Conservation (phyloP, 2,329 filamentous ascomycete species). For the Apiospora arundinis region DNA sequence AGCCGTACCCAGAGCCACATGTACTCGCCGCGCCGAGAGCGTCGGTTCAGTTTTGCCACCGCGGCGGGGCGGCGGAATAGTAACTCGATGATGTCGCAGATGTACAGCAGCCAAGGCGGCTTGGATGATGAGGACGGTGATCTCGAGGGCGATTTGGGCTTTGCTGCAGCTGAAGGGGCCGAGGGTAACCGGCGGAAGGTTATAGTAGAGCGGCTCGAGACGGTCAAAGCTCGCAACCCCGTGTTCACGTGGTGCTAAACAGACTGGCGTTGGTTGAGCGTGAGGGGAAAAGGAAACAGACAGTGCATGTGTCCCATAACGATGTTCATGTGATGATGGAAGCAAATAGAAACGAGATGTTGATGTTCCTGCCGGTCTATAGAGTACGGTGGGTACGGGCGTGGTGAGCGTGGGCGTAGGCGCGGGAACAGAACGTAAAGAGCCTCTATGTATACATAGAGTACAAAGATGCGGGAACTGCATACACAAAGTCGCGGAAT, state of each 20-base stretch:
- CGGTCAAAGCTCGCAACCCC: slow-evolving; percentile 92
- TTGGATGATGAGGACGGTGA: slow-evolving; percentile 70
- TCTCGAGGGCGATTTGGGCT: slow-evolving; percentile 90
- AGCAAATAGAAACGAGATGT: not conserved
- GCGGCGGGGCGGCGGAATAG: slow-evolving; percentile 54
- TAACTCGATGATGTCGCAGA: slow-evolving; percentile 58
- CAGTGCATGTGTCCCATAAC: not conserved
- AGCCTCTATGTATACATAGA: not conserved
- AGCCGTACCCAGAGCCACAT: slow-evolving; percentile 48
- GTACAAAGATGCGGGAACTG: not conserved
- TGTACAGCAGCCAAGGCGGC: slow-evolving; percentile 47
- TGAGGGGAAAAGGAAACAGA: not conserved
- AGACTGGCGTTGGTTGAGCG: not conserved
- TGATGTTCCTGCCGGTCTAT: not conserved
- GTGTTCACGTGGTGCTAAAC: slow-evolving; percentile 96
- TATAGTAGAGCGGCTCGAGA: slow-evolving; percentile 94
- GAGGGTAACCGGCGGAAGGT: slow-evolving; percentile 91
- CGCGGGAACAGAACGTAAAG: not conserved
- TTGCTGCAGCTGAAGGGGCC: slow-evolving; percentile 91
- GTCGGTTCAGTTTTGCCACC: slow-evolving; percentile 61
- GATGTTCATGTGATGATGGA: slow-evolving; percentile 3
- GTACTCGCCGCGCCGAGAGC: slow-evolving; percentile 55
- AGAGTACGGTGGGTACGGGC: not conserved
- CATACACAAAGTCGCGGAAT: not conserved
- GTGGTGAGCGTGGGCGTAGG: not conserved